Conservation (phyloP, 73 alveolate genomes). For the Paramecium pentaurelia region DNA sequence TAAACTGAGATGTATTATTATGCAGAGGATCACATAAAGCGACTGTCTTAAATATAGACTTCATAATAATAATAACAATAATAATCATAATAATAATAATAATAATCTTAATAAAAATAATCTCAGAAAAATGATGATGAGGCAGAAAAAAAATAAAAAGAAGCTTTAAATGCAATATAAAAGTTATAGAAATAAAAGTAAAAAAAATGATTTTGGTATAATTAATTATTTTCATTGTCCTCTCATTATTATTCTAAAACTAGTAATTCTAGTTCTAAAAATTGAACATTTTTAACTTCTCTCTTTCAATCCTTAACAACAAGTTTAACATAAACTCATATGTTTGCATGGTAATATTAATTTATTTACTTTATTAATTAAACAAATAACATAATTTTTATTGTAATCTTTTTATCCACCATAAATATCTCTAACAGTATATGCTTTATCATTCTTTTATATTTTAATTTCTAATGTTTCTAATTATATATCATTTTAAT, state of each 20-base stretch:
- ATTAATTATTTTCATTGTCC: neutral
- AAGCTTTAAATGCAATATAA: constrained; percentile 1
- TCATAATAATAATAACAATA: neutral
- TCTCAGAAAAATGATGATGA: neutral
- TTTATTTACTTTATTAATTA: constrained; percentile 15
- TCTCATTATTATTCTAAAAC: neutral
- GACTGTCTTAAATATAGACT: neutral
- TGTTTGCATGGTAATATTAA: constrained; percentile 56
- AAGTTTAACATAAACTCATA: constrained; percentile 41
- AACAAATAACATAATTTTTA: constrained; percentile 55
- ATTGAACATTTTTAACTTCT: constrained; percentile 48
- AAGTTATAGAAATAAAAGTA: neutral
- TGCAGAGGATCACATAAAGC: constrained; percentile 48
- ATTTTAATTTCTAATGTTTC: too few species aligned
- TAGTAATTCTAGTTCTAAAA: constrained; percentile 23
- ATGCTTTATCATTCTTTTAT: neutral
- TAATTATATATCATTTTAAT: too few species aligned
- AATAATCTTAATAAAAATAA: neutral
- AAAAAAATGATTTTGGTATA: neutral
- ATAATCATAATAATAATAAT: neutral
- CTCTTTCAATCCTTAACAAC: constrained; percentile 23
- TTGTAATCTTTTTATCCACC: neutral
- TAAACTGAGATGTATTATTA: constrained; percentile 38
- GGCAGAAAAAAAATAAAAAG: neutral
- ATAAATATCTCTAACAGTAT: neutral